These are phyloP conservation scores for Obba rivulosa DNA, from an alignment of 768 basidiomycete species.

Conservation along the genomic window DNA sequence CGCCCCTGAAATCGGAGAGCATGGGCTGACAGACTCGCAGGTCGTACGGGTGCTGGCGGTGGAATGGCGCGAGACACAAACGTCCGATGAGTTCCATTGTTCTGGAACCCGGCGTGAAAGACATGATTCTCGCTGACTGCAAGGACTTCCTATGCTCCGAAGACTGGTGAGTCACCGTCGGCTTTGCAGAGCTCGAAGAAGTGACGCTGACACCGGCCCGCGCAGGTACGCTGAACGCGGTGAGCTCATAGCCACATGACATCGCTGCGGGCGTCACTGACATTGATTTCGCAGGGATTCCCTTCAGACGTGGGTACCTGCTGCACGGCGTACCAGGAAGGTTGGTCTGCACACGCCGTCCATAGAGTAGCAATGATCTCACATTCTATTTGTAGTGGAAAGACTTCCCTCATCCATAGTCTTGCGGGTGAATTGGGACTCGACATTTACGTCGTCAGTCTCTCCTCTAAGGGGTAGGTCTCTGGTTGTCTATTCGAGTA, in stretches of 20 bases:
- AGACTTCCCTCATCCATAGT: slow-evolving; percentile 83
- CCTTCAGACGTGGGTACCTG: slow-evolving; percentile 82
- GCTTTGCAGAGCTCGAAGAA: slow-evolving; percentile 13
- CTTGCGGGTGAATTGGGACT: slow-evolving; percentile 80
- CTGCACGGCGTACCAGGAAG: slow-evolving; percentile 84
- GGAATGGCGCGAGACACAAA: slow-evolving; percentile 86
- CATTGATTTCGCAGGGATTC: slow-evolving; percentile 54
- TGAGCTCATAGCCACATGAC: slow-evolving; percentile 27
- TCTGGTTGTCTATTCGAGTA: slow-evolving; percentile 5
- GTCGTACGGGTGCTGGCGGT: slow-evolving; percentile 75
- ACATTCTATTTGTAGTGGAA: slow-evolving; percentile 47
- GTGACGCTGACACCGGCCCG: slow-evolving; percentile 1
- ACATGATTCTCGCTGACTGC: slow-evolving; percentile 86
- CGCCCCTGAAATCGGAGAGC: slow-evolving; percentile 11
- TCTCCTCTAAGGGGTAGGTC: slow-evolving; percentile 77
- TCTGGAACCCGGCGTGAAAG: slow-evolving; percentile 82
- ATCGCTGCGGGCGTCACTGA: background rate
- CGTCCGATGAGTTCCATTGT: slow-evolving; percentile 92
- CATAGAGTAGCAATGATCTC: slow-evolving; percentile 12
- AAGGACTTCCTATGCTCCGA: slow-evolving; percentile 81
- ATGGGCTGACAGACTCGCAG: slow-evolving; percentile 27
- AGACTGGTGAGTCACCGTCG: slow-evolving; percentile 60
- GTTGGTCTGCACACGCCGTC: slow-evolving; percentile 29
- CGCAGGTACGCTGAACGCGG: slow-evolving; percentile 87
- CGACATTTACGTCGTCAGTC: slow-evolving; percentile 87